Evolutionary conservation across 1,139 yeast genomes (phyloP).

Genomic region (Suhomyces choctaworum): DNA sequence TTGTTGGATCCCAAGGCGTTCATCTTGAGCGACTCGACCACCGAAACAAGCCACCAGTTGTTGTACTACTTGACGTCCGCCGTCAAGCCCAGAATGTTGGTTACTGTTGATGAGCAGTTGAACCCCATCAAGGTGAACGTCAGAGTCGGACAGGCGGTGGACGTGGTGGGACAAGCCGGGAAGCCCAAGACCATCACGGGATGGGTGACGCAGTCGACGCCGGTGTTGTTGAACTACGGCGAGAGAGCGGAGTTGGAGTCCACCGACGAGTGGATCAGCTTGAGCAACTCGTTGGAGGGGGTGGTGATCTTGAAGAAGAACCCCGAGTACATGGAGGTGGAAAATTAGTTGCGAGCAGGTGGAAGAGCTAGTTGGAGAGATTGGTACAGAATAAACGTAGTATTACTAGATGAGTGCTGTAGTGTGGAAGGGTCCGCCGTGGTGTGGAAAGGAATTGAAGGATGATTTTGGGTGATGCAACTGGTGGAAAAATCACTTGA

Average conservation of each 20-base stretch:
- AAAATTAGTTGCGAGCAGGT: too few species aligned
- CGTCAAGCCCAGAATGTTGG: constrained; percentile 87
- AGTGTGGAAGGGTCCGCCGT: neutral
- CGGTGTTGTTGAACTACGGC: constrained; percentile 88
- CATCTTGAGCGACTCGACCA: constrained; percentile 48
- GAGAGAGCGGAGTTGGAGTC: constrained; percentile 97
- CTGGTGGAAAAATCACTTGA: constrained; percentile 33
- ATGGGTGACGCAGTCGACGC: constrained; percentile 98
- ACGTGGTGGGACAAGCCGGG: constrained; percentile 98
- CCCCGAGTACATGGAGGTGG: constrained; percentile 80
- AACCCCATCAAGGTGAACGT: constrained; percentile 91
- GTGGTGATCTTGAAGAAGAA: constrained; percentile 89
- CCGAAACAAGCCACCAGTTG: constrained; percentile 70
- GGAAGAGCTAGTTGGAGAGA: too few species aligned
- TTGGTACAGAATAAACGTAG: constrained; percentile 1
- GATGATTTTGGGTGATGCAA: neutral
- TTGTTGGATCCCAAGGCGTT: constrained; percentile 80
- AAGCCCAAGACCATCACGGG: constrained; percentile 98
- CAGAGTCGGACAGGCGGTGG: constrained; percentile 98
- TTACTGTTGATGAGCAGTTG: constrained; percentile 88
- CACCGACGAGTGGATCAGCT: constrained; percentile 79
- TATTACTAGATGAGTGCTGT: neutral
- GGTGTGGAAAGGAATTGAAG: constrained; percentile 3
- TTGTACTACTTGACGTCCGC: constrained; percentile 88
- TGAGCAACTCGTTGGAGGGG: constrained; percentile 85